A percentile compares a stretch with the other conserved stretches of the same genome.
Conservation (phyloP, 257 asterid genomes). For the Scutellaria galericulata region DNA sequence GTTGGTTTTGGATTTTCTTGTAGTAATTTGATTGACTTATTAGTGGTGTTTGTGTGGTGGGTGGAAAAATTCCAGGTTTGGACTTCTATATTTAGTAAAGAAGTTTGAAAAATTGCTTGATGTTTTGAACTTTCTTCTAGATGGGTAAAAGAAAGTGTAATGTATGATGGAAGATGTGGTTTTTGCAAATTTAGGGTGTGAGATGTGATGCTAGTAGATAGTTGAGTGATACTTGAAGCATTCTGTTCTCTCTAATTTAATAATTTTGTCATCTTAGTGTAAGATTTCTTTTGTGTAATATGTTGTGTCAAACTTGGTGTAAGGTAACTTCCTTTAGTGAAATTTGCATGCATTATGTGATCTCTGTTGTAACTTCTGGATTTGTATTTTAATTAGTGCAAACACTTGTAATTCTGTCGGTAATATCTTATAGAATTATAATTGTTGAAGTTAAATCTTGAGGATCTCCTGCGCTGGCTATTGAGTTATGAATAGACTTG, state of each 20-base stretch:
- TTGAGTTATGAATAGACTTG: neutral
- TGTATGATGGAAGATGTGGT: conserved; percentile 1
- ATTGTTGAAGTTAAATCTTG: neutral
- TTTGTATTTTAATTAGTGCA: neutral
- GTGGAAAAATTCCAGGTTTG: neutral
- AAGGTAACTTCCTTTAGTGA: neutral
- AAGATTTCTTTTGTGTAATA: neutral
- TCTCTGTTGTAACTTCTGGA: conserved; percentile 2
- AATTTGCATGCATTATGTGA: neutral
- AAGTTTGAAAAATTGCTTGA: conserved; percentile 14
- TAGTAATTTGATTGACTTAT: neutral
- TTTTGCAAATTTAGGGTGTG: neutral
- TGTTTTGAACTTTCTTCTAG: conserved; percentile 6
- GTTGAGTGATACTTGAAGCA: conserved; percentile 11
- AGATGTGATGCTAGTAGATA: neutral
- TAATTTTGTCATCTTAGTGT: conserved; percentile 22
- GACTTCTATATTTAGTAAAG: conserved; percentile 15
- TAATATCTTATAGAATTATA: neutral
- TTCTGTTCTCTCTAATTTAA: neutral
- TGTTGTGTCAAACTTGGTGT: neutral
- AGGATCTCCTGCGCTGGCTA: neutral
- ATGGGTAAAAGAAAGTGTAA: neutral
- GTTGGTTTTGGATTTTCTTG: neutral
- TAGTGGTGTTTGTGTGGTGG: neutral
- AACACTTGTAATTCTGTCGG: conserved; percentile 8